A percentile compares a stretch with the other conserved stretches of the same genome.
Evolutionary conservation across 805 yeast genomes (phyloP).

Genomic region (Candida endomychidarum): DNA sequence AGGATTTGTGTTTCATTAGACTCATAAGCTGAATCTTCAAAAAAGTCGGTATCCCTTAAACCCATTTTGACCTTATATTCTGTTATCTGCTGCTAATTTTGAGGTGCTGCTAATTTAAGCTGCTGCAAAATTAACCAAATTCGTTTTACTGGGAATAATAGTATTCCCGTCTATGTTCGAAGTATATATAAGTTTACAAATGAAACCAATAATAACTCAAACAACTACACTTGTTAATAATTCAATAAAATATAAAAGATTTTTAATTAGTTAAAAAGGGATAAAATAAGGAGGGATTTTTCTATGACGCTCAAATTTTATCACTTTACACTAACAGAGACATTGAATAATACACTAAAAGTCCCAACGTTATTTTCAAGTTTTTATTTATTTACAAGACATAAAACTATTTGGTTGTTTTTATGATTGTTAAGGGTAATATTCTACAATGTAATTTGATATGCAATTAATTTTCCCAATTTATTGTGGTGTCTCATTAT

Average conservation of each 20-base stretch:
- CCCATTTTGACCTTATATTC: constrained; percentile 30
- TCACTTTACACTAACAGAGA: constrained; percentile 9
- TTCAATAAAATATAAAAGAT: too few relatives aligned
- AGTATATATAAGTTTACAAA: too few relatives aligned
- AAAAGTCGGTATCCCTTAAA: constrained; percentile 38
- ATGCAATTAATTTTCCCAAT: not conserved
- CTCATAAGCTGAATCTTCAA: constrained; percentile 37
- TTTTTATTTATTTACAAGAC: constrained; percentile 8
- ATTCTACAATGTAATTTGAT: too few relatives aligned
- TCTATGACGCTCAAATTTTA: constrained; percentile 9
- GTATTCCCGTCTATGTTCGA: too few relatives aligned
- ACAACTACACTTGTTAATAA: not conserved
- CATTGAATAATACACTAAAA: constrained; percentile 6
- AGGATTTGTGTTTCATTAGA: constrained; percentile 37
- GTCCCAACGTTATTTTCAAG: not conserved
- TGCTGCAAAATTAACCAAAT: constrained; percentile 3
- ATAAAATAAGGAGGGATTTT: constrained; percentile 8
- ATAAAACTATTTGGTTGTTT: not conserved
- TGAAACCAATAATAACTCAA: not conserved
- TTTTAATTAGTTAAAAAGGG: constrained; percentile 2
- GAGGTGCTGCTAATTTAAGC: not conserved
- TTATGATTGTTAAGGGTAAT: too few relatives aligned
- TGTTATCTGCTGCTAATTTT: constrained; percentile 1
- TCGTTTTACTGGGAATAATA: too few relatives aligned
- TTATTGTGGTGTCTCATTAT: not conserved